A percentile compares a stretch with the other conserved stretches of the same genome.
Evolutionary conservation across 2,329 filamentous ascomycete species (phyloP).

Genomic region (Pyricularia pennisetigena): DNA sequence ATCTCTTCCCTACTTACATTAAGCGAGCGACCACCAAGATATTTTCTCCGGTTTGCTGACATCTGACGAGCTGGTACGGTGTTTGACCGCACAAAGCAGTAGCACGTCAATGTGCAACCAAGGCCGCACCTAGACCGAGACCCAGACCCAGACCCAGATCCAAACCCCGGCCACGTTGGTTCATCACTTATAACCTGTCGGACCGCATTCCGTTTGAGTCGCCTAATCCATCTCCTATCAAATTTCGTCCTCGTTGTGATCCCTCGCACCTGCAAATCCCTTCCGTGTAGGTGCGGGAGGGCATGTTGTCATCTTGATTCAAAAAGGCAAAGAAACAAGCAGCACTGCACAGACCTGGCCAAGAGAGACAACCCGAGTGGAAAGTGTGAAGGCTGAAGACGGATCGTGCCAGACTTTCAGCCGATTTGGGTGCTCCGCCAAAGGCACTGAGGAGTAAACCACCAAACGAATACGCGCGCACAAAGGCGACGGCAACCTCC

Average conservation of each 20-base stretch:
- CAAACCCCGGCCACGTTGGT: not conserved
- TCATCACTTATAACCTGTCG: not conserved
- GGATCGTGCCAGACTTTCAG: not conserved
- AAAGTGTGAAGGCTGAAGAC: not conserved
- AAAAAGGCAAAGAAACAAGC: not conserved
- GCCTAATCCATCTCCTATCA: not conserved
- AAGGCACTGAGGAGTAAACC: not conserved
- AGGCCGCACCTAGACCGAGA: not conserved
- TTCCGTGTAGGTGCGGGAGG: not conserved
- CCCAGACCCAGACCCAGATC: not conserved
- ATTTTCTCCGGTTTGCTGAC: not conserved
- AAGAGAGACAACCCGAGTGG: not conserved
- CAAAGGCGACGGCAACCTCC: not conserved
- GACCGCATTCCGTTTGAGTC: not conserved
- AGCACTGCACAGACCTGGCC: not conserved
- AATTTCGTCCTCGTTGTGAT: not conserved
- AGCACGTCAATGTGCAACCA: not conserved
- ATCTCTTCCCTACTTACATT: not conserved
- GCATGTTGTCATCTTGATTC: not conserved
- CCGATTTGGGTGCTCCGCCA: not conserved
- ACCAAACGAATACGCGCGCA: no score
- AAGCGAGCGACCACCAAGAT: not conserved
- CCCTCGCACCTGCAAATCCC: not conserved
- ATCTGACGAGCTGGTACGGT: not conserved
- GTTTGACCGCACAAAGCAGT: not conserved